Evolutionary conservation across 257 asterid species (phyloP).

Genomic region (Petunia axillaris): DNA sequence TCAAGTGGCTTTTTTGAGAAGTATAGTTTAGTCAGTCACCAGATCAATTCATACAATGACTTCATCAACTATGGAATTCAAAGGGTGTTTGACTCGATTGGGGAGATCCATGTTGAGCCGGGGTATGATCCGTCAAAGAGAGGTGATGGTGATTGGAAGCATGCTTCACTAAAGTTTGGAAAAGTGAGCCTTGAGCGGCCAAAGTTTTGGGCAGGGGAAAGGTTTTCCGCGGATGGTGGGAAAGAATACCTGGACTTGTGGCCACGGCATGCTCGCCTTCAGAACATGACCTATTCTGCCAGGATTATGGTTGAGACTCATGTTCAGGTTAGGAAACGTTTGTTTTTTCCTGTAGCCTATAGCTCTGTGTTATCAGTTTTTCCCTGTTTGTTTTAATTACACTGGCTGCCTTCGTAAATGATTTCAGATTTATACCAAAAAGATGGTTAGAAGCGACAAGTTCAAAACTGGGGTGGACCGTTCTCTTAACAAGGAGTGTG

Average conservation of each 20-base stretch:
- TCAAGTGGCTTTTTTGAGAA: slow-evolving; percentile 71
- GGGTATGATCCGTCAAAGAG: slow-evolving; percentile 82
- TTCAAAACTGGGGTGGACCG: slow-evolving; percentile 71
- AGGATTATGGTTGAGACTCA: slow-evolving; percentile 65
- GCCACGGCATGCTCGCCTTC: slow-evolving; percentile 94
- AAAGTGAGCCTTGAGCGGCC: slow-evolving; percentile 74
- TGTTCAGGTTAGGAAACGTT: slow-evolving; percentile 55
- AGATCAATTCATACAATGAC: slow-evolving; percentile 76
- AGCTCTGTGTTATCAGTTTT: background rate
- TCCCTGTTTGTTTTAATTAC: background rate
- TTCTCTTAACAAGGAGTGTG: slow-evolving; percentile 49
- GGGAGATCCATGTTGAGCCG: slow-evolving; percentile 73
- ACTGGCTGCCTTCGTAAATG: slow-evolving; percentile 21
- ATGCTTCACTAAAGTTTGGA: slow-evolving; percentile 77
- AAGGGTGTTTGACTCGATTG: slow-evolving; percentile 68
- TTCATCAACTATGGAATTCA: slow-evolving; percentile 74
- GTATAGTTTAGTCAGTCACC: slow-evolving; percentile 82
- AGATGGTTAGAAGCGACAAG: slow-evolving; percentile 69
- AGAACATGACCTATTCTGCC: slow-evolving; percentile 85
- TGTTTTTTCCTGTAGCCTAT: slow-evolving; percentile 1
- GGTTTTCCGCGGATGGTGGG: slow-evolving; percentile 55
- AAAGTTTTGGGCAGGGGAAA: slow-evolving; percentile 62
- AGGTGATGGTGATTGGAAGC: slow-evolving; percentile 81
- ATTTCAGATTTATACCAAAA: slow-evolving; percentile 68
- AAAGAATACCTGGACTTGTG: slow-evolving; percentile 49